These are phyloP conservation scores for Hypoxylon sp. DNA, from an alignment of 2,329 filamentous ascomycete genomes.

Conservation along the genomic window DNA sequence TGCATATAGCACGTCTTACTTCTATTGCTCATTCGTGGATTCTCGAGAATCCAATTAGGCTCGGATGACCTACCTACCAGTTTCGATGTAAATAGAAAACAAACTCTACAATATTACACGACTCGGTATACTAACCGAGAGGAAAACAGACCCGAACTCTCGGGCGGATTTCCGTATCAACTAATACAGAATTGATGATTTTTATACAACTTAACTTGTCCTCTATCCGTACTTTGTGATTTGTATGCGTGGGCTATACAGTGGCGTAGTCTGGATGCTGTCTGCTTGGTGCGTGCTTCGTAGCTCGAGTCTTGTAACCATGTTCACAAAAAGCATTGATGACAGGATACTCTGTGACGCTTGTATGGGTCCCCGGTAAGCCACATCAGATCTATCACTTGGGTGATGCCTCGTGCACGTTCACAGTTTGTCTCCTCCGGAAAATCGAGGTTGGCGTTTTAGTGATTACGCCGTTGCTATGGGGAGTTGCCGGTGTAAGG, in stretches of 20 bases:
- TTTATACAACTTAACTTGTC: too few species aligned
- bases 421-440: too few species aligned
- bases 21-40: background rate
- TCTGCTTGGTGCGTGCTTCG: background rate
- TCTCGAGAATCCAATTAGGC: background rate
- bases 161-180: background rate
- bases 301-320: background rate
- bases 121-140: background rate
- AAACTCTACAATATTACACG: conserved; percentile 2
- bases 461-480: too few species aligned
- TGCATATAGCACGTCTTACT: conserved; percentile 11
- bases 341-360: too few species aligned
- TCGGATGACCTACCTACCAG: conserved; percentile 1
- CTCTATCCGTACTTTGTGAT: background rate
- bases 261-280: too few species aligned
- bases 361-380: too few species aligned
- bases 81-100: conserved; percentile 12
- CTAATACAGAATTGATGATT: conserved; percentile 1
- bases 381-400: too few species aligned
- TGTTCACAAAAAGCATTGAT: too few species aligned
- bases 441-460: too few species aligned
- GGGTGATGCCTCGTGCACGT: too few species aligned
- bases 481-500: too few species aligned
- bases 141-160: background rate
- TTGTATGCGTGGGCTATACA: too few species aligned